These are phyloP conservation scores for Hypoxylon sp. DNA, from an alignment of 2,329 filamentous ascomycete species.

Conservation along the genomic window DNA sequence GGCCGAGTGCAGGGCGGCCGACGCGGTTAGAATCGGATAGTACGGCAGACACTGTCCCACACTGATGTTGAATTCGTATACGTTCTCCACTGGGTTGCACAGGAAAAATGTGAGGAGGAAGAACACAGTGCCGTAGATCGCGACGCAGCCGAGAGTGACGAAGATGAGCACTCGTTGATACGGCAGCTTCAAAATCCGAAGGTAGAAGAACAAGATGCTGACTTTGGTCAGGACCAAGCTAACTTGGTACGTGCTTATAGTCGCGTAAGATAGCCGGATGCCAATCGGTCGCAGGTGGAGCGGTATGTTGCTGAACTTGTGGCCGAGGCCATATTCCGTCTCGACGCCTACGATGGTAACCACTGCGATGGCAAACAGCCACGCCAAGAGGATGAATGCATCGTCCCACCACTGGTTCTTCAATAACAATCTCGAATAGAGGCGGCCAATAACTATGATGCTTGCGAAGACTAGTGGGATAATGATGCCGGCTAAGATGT, in stretches of 20 bases:
- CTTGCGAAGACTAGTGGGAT: slow-evolving; percentile 40
- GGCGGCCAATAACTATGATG: slow-evolving; percentile 39
- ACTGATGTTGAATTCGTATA: slow-evolving; percentile 39
- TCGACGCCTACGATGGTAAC: slow-evolving; percentile 42
- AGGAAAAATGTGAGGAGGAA: slow-evolving; percentile 45
- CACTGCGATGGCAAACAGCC: slow-evolving; percentile 41
- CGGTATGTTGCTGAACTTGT: slow-evolving; percentile 40
- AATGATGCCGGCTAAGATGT: slow-evolving; percentile 40
- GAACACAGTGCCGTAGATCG: slow-evolving; percentile 38
- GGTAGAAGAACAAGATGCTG: slow-evolving; percentile 44
- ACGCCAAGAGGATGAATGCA: slow-evolving; percentile 39
- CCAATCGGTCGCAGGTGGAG: slow-evolving; percentile 35
- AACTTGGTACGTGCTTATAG: slow-evolving; percentile 39
- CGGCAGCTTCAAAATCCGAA: slow-evolving; percentile 43
- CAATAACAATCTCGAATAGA: slow-evolving; percentile 39
- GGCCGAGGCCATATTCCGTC: slow-evolving; percentile 40
- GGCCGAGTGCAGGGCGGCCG: slow-evolving; percentile 38
- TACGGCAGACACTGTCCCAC: slow-evolving; percentile 38
- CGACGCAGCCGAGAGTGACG: slow-evolving; percentile 35
- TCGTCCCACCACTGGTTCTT: slow-evolving; percentile 45
- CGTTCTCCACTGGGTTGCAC: slow-evolving; percentile 36
- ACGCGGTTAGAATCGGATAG: slow-evolving; percentile 42
- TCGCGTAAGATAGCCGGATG: slow-evolving; percentile 41
- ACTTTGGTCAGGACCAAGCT: slow-evolving; percentile 41
- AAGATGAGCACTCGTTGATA: slow-evolving; percentile 38